A percentile compares a stretch with the other conserved stretches of the same genome.
Evolutionary conservation across 805 yeast genomes (phyloP).

Genomic region (Schwanniomyces vanrijiae): DNA sequence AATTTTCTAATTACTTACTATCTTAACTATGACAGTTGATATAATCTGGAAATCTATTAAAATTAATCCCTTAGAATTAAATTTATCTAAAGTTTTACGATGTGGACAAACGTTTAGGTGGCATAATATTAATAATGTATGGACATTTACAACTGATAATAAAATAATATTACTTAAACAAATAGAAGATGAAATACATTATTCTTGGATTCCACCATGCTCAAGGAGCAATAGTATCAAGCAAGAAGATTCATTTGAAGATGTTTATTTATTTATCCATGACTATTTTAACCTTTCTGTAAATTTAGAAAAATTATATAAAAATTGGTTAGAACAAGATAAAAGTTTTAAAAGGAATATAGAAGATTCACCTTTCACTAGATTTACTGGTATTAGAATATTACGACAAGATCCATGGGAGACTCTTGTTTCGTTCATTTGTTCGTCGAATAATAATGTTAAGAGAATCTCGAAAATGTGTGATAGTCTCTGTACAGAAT

Average conservation of each 20-base stretch:
- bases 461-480: constrained; percentile 94
- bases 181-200: constrained; percentile 50
- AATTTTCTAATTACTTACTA: background rate
- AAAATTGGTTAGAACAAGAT: constrained; percentile 63
- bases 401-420: constrained; percentile 98
- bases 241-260: constrained; percentile 12
- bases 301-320: constrained; percentile 52
- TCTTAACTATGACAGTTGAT: constrained; percentile 20
- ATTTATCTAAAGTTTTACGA: constrained; percentile 64
- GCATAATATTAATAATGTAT: constrained; percentile 61
- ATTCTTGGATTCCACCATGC: constrained; percentile 33
- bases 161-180: constrained; percentile 68
- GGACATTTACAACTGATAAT: constrained; percentile 64
- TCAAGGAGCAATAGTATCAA: constrained; percentile 3
- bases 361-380: constrained; percentile 30
- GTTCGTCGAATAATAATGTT: constrained; percentile 94
- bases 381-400: constrained; percentile 73
- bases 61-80: constrained; percentile 43
- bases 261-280: constrained; percentile 44
- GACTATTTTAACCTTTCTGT: constrained; percentile 74
- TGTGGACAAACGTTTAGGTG: constrained; percentile 89
- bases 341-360: constrained; percentile 37
- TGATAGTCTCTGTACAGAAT: constrained; percentile 67
- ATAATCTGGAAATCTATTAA: constrained; percentile 22
- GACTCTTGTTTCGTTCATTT: constrained; percentile 82